Evolutionary conservation across 352 stramenopile genomes (phyloP).

Genomic region (Phytophthora citrophthora): DNA sequence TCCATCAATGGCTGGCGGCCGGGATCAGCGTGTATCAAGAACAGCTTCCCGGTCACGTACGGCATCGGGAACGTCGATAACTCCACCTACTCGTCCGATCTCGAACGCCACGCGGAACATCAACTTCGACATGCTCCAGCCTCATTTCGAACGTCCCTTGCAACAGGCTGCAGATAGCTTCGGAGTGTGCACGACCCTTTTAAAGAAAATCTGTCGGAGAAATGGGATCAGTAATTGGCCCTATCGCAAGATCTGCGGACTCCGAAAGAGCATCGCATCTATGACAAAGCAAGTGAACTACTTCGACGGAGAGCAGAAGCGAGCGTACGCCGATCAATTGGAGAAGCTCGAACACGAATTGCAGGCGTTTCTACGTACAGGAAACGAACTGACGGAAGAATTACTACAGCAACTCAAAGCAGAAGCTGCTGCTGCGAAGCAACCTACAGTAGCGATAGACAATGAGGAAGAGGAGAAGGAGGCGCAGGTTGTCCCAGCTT

Average conservation of each 20-base stretch:
- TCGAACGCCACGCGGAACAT: constrained; percentile 58
- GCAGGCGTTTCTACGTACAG: constrained; percentile 53
- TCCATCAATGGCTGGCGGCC: constrained; percentile 20
- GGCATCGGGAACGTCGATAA: constrained; percentile 1
- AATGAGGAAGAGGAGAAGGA: constrained; percentile 29
- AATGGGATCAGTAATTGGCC: constrained; percentile 72
- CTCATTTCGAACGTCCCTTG: constrained; percentile 64
- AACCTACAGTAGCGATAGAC: constrained; percentile 3
- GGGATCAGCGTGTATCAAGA: constrained; percentile 7
- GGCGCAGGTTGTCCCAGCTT: constrained; percentile 5
- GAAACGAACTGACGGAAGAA: constrained; percentile 41
- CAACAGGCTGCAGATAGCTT: constrained; percentile 60
- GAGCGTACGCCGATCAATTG: constrained; percentile 55
- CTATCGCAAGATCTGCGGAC: constrained; percentile 59
- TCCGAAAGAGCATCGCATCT: constrained; percentile 65
- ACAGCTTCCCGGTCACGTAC: not conserved
- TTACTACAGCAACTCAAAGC: constrained; percentile 26
- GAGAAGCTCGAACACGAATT: constrained; percentile 48
- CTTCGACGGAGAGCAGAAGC: constrained; percentile 64
- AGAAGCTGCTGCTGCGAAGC: constrained; percentile 7
- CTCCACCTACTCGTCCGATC: constrained; percentile 34
- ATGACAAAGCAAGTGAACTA: constrained; percentile 70
- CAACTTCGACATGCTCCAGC: constrained; percentile 60
- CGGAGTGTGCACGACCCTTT: constrained; percentile 65
- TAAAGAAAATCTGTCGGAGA: constrained; percentile 76